These are phyloP conservation scores for Arthrobotrys conoides DNA, from an alignment of 2,329 filamentous ascomycete genomes.

Conservation along the genomic window DNA sequence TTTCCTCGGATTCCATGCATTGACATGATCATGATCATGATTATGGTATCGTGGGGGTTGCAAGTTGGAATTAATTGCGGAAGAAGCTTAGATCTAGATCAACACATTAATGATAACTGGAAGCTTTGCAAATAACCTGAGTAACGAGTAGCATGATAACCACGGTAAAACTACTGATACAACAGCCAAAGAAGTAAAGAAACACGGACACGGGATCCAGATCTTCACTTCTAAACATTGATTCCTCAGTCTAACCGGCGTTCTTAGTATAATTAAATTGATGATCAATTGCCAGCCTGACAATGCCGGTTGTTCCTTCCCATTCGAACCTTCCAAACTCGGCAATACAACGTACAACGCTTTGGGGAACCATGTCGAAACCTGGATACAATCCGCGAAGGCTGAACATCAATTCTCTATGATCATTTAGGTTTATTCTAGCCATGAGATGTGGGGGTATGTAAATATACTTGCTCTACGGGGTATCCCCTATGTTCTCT, in stretches of 20 bases:
- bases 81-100: too few relatives aligned
- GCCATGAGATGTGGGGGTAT: neutral
- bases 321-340: slow-evolving; percentile 42
- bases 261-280: neutral
- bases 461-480: neutral
- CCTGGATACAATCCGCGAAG: slow-evolving; percentile 1
- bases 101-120: too few relatives aligned
- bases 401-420: neutral
- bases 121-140: too few relatives aligned
- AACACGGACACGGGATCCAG: slow-evolving; percentile 26
- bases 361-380: slow-evolving; percentile 21
- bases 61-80: neutral
- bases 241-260: neutral
- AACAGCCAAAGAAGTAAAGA: slow-evolving; percentile 4
- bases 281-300: slow-evolving; percentile 56
- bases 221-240: slow-evolving; percentile 3
- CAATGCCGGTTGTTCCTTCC: slow-evolving; percentile 21
- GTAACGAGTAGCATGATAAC: slow-evolving; percentile 1
- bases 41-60: neutral
- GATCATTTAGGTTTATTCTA: neutral
- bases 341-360: slow-evolving; percentile 17
- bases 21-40: too few relatives aligned
- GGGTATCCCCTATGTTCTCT: too few relatives aligned
- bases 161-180: slow-evolving; percentile 27
- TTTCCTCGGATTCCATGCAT: neutral